These are phyloP conservation scores for Suhomyces ambrosiae DNA, from an alignment of 1,139 yeast species.

Conservation along the genomic window DNA sequence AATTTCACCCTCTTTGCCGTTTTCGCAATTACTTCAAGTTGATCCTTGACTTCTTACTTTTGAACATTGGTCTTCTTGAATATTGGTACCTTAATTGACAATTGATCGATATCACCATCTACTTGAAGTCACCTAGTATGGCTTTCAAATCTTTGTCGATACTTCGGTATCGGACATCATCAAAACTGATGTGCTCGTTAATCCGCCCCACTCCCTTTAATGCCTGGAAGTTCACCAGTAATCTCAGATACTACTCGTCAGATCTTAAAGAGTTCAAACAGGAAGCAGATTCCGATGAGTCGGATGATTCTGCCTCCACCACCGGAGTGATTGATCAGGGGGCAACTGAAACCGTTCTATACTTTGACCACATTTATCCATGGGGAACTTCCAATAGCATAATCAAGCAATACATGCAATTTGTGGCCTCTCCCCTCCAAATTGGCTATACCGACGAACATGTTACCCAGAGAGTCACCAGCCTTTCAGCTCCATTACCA, in stretches of 20 bases:
- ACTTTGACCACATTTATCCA: slow-evolving; percentile 44
- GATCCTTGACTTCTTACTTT: too few species aligned
- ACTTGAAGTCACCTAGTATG: too few species aligned
- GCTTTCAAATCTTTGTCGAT: too few species aligned
- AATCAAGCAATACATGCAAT: slow-evolving; percentile 24
- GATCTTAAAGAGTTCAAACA: slow-evolving; percentile 37
- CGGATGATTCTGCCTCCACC: slow-evolving; percentile 39
- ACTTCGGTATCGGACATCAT: too few species aligned
- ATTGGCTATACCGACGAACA: slow-evolving; percentile 16
- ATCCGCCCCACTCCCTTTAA: too few species aligned
- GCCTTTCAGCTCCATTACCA: slow-evolving; percentile 38
- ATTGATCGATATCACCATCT: too few species aligned
- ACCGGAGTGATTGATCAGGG: slow-evolving; percentile 48
- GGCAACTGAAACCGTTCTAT: slow-evolving; percentile 37
- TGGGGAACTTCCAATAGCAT: slow-evolving; percentile 16
- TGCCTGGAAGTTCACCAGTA: too few species aligned
- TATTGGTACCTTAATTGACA: too few species aligned
- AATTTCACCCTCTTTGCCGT: too few species aligned
- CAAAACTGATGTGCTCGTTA: too few species aligned
- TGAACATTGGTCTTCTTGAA: too few species aligned
- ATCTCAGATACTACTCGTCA: slow-evolving; percentile 22
- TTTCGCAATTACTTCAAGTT: too few species aligned
- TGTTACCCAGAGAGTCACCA: slow-evolving; percentile 25
- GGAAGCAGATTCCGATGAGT: slow-evolving; percentile 35
- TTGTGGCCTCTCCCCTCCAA: slow-evolving; percentile 22